A percentile compares a stretch with the other conserved stretches of the same genome.
These are phyloP conservation scores for Blastobotrys indianensis DNA, from an alignment of 1,139 yeast genomes.

Conservation along the genomic window DNA sequence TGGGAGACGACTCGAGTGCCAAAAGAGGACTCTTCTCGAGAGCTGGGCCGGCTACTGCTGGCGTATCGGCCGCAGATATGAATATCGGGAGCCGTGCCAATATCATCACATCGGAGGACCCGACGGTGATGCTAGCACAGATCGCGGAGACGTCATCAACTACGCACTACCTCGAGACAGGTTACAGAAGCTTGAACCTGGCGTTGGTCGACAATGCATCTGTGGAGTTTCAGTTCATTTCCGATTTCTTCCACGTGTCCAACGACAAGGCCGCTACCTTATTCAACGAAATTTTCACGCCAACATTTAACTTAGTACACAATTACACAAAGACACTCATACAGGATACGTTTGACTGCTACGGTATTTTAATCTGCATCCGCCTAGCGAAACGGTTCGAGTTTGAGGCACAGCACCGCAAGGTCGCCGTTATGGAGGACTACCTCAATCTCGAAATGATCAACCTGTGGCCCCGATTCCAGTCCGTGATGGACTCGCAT, in stretches of 20 bases:
- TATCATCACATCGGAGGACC: constrained; percentile 48
- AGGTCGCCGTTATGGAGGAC: constrained; percentile 67
- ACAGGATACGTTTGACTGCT: constrained; percentile 59
- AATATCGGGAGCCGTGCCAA: constrained; percentile 53
- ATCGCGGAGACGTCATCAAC: constrained; percentile 64
- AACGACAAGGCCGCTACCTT: constrained; percentile 41
- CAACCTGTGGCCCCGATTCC: constrained; percentile 79
- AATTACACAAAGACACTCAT: constrained; percentile 45
- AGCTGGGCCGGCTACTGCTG: background rate
- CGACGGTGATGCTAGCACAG: constrained; percentile 72
- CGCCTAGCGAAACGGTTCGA: constrained; percentile 62
- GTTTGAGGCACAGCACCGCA: constrained; percentile 55
- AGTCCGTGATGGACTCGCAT: constrained; percentile 66
- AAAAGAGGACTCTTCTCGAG: constrained; percentile 11
- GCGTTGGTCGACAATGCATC: constrained; percentile 73
- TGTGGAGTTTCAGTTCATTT: constrained; percentile 69
- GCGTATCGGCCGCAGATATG: constrained; percentile 4
- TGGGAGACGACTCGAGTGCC: constrained; percentile 36
- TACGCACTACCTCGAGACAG: constrained; percentile 66
- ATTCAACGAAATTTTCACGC: constrained; percentile 44
- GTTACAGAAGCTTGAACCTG: constrained; percentile 65
- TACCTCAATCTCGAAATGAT: constrained; percentile 64
- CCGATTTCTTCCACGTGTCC: constrained; percentile 55
- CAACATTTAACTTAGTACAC: constrained; percentile 45
- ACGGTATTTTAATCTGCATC: constrained; percentile 73